phyloP scores from a whole-genome alignment of 768 basidiomycete species.

The Coprinopsis strossmayeri region DNA sequence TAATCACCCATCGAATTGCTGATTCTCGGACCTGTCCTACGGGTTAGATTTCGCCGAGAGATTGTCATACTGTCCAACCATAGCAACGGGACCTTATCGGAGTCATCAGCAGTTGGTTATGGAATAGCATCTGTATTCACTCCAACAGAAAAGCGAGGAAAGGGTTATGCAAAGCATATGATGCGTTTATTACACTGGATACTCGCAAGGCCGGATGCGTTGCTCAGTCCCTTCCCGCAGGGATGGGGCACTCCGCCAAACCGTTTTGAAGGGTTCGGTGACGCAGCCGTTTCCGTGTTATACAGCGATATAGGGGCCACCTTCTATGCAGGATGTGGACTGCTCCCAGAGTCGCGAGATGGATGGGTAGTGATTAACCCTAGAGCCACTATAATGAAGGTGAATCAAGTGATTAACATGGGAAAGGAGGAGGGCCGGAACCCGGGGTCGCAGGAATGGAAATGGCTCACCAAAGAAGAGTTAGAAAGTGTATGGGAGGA shows the following conservation, averaged over 20 bases:
- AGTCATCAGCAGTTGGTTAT: no score
- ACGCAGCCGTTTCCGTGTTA: constrained; percentile 20
- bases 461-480: constrained; percentile 25
- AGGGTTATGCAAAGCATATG: constrained; percentile 58
- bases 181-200: constrained; percentile 54
- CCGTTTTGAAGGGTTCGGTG: constrained; percentile 11
- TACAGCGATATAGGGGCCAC: constrained; percentile 22
- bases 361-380: constrained; percentile 37
- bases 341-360: constrained; percentile 12
- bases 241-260: constrained; percentile 22
- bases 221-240: constrained; percentile 14
- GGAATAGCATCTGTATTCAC: constrained; percentile 55
- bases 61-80: no score
- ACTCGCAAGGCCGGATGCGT: constrained; percentile 17
- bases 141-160: constrained; percentile 37
- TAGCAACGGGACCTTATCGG: no score
- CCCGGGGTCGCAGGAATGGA: constrained; percentile 9
- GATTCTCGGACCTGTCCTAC: no score
- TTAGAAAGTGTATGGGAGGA: constrained; percentile 27
- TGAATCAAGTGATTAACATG: constrained; percentile 10
- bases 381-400: constrained; percentile 31
- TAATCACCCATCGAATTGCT: no score
- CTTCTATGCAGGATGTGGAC: constrained; percentile 20
- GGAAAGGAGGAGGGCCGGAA: background rate
- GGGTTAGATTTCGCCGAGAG: constrained; percentile 23